Conservation (phyloP, 2,329 filamentous ascomycete species). For the Arthrinium puccinioides region DNA sequence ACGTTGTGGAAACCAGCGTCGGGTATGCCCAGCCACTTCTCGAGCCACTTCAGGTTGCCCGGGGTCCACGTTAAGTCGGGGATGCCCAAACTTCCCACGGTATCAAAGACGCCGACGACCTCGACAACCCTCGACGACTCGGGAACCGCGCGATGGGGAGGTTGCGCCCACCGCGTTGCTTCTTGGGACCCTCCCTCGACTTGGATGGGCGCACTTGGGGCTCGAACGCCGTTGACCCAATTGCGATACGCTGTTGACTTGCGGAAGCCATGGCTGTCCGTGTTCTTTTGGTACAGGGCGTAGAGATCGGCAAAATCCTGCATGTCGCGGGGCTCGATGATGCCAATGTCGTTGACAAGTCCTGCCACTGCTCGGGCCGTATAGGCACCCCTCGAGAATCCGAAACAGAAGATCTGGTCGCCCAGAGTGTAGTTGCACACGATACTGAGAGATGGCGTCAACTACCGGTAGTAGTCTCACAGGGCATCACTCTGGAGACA, state of each 20-base stretch:
- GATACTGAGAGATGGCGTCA: too few species aligned
- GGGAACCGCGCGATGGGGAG: conserved; percentile 1
- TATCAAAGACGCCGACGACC: conserved; percentile 25
- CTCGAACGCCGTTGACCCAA: conserved; percentile 7
- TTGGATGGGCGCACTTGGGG: not conserved
- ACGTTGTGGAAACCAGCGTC: conserved; percentile 10
- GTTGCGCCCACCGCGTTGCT: conserved; percentile 2
- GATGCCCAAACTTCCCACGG: conserved; percentile 23
- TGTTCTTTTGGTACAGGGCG: conserved; percentile 4
- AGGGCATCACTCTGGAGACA: too few species aligned
- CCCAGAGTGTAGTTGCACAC: conserved; percentile 28
- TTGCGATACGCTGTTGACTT: conserved; percentile 3
- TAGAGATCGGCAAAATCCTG: conserved; percentile 10
- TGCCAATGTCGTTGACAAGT: conserved; percentile 20
- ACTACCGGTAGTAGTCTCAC: too few species aligned
- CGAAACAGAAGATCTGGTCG: conserved; percentile 28
- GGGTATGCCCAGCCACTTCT: conserved; percentile 9
- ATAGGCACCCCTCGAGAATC: conserved; percentile 32
- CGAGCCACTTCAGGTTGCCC: conserved; percentile 9
- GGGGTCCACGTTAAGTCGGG: conserved; percentile 13
- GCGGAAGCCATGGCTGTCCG: conserved; percentile 7
- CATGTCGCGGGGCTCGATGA: conserved; percentile 9
- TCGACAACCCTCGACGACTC: conserved; percentile 10
- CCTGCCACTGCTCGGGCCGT: conserved; percentile 31
- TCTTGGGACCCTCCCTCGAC: not conserved